Conservation (phyloP, 768 basidiomycete genomes). For the Kwoniella sp. region DNA sequence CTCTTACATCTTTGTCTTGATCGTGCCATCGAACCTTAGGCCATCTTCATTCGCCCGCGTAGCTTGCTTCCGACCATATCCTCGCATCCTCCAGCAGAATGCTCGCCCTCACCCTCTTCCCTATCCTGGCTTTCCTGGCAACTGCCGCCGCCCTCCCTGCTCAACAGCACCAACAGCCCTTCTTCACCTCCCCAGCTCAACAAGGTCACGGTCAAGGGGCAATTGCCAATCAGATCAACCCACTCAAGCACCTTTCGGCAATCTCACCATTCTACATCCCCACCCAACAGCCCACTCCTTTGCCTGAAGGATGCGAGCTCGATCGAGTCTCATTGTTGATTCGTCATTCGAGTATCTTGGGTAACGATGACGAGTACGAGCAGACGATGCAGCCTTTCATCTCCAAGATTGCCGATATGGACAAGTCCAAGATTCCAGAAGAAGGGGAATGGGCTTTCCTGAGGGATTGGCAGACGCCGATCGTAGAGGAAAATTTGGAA, state of each 20-base stretch:
- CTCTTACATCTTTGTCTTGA: no score
- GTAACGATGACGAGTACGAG: constrained; percentile 58
- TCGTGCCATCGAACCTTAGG: no score
- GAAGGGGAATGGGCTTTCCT: constrained; percentile 53
- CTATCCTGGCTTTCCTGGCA: constrained; percentile 8
- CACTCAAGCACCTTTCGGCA: constrained; percentile 54
- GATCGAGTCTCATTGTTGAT: constrained; percentile 54
- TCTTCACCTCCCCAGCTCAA: background rate
- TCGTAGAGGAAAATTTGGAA: constrained; percentile 56
- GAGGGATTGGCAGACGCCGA: constrained; percentile 49
- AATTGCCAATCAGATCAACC: constrained; percentile 30
- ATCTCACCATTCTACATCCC: constrained; percentile 56
- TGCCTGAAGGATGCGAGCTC: constrained; percentile 53
- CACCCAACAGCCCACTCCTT: constrained; percentile 39
- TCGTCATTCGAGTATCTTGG: constrained; percentile 55
- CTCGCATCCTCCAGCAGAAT: background rate
- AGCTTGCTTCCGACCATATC: no score
- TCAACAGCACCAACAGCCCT: constrained; percentile 9
- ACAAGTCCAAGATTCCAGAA: constrained; percentile 21
- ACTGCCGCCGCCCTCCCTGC: constrained; percentile 9
- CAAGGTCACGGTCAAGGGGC: background rate
- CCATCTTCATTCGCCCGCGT: no score
- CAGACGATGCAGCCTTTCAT: constrained; percentile 57
- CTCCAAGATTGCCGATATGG: constrained; percentile 45
- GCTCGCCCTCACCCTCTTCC: constrained; percentile 8